A percentile compares a stretch with the other conserved stretches of the same genome.
Conservation (phyloP, 768 basidiomycete genomes). For the Hypholoma sublateritium region DNA sequence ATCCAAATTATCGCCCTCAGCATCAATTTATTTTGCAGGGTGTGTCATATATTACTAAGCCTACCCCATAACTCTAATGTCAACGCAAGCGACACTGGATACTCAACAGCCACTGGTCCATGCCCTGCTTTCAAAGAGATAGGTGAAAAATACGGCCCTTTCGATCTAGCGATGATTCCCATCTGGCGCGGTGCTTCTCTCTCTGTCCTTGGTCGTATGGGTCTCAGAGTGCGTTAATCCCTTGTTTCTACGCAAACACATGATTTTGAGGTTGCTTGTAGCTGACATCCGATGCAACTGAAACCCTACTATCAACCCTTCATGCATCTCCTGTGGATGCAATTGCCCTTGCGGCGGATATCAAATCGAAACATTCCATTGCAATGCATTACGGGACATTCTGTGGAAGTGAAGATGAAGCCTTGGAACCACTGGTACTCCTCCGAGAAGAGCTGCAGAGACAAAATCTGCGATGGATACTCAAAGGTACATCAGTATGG, state of each 20-base stretch:
- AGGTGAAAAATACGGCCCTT: conserved; percentile 4
- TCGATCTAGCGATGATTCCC: conserved; percentile 5
- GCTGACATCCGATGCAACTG: neutral
- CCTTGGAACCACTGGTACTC: neutral
- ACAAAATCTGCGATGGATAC: neutral
- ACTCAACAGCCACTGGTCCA: neutral
- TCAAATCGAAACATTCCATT: neutral
- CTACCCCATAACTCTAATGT: neutral
- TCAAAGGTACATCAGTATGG: neutral
- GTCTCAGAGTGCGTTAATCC: neutral
- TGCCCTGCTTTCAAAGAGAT: conserved; percentile 5
- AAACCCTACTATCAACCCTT: neutral
- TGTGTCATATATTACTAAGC: neutral
- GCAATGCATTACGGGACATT: conserved; percentile 5
- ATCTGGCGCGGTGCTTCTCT: conserved; percentile 3
- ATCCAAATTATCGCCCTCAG: neutral
- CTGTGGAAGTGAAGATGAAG: conserved; percentile 1
- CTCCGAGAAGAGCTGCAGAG: neutral
- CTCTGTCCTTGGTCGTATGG: conserved; percentile 3
- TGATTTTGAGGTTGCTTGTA: neutral
- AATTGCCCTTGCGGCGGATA: neutral
- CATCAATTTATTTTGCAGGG: conserved; percentile 5
- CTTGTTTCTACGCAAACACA: neutral
- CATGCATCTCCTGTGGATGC: conserved; percentile 1
- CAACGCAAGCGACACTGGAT: neutral